Conservation (phyloP, 306 rosid species). For the Canavalia ensiformis region DNA sequence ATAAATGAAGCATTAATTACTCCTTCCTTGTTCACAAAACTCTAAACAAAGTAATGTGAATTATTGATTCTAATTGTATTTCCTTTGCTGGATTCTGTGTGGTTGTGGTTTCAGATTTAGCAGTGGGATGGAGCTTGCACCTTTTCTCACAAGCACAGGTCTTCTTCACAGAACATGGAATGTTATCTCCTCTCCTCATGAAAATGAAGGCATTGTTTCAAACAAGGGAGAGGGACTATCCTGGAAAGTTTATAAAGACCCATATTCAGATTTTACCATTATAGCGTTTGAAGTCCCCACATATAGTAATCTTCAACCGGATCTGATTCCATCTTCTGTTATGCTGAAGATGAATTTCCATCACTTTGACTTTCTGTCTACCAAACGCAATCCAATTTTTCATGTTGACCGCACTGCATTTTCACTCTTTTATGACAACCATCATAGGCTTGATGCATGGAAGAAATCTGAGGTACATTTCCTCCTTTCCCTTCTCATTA, state of each 20-base stretch:
- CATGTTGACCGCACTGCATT: conserved; percentile 38
- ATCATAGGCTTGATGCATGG: neutral
- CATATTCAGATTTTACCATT: conserved; percentile 1
- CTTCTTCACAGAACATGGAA: conserved; percentile 50
- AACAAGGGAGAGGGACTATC: conserved; percentile 16
- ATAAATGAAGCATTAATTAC: neutral
- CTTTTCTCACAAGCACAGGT: conserved; percentile 48
- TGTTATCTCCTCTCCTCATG: neutral
- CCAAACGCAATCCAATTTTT: conserved; percentile 31
- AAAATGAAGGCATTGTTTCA: neutral
- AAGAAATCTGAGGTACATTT: conserved; percentile 44
- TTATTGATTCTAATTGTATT: neutral
- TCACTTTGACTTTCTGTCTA: conserved; percentile 57
- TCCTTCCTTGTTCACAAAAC: too few species aligned
- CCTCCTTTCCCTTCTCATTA: too few species aligned
- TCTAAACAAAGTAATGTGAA: neutral
- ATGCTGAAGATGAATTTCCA: conserved; percentile 40
- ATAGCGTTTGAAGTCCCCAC: conserved; percentile 52
- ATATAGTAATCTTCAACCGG: neutral
- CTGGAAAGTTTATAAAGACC: neutral
- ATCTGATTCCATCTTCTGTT: conserved; percentile 44
- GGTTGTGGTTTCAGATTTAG: too few species aligned
- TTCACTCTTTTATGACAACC: conserved; percentile 31
- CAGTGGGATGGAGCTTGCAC: conserved; percentile 6
- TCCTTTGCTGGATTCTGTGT: neutral